These are phyloP conservation scores for Penicillium griseofulvum DNA, from an alignment of 2,329 filamentous ascomycete genomes.

Conservation along the genomic window DNA sequence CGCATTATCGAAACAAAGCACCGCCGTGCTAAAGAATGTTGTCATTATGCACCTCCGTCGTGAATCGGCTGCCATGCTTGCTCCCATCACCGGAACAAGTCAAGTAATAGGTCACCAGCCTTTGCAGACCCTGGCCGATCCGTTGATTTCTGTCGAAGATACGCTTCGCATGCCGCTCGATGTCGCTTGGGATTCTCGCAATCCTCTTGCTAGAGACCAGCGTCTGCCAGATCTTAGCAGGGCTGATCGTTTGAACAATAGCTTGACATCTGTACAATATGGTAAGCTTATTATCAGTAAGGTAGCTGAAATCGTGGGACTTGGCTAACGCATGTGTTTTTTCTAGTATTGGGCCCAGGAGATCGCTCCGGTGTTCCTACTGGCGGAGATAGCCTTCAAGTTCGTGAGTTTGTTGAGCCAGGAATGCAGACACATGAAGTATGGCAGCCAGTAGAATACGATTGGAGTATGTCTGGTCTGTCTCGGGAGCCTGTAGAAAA, in stretches of 20 bases:
- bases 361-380: background rate
- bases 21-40: conserved; percentile 23
- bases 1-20: conserved; percentile 38
- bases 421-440: background rate
- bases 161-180: conserved; percentile 24
- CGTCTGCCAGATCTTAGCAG: conserved; percentile 9
- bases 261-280: conserved; percentile 24
- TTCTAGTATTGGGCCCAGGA: conserved; percentile 11
- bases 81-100: conserved; percentile 13
- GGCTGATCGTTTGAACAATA: conserved; percentile 23
- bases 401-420: background rate
- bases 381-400: background rate
- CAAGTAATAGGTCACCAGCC: background rate
- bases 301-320: background rate
- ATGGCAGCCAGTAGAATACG: conserved; percentile 8
- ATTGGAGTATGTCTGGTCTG: conserved; percentile 9
- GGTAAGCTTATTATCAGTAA: conserved; percentile 7
- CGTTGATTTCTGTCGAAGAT: conserved; percentile 23
- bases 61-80: conserved; percentile 26
- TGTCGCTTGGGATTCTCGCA: conserved; percentile 5
- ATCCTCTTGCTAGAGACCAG: conserved; percentile 4
- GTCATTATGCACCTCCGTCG: conserved; percentile 25
- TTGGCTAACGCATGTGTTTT: background rate
- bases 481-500: background rate
- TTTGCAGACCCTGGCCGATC: background rate